A percentile compares a stretch with the other conserved stretches of the same genome.
These are phyloP conservation scores for Ophiocytium majus DNA, from an alignment of 352 stramenopile genomes.

Conservation along the genomic window DNA sequence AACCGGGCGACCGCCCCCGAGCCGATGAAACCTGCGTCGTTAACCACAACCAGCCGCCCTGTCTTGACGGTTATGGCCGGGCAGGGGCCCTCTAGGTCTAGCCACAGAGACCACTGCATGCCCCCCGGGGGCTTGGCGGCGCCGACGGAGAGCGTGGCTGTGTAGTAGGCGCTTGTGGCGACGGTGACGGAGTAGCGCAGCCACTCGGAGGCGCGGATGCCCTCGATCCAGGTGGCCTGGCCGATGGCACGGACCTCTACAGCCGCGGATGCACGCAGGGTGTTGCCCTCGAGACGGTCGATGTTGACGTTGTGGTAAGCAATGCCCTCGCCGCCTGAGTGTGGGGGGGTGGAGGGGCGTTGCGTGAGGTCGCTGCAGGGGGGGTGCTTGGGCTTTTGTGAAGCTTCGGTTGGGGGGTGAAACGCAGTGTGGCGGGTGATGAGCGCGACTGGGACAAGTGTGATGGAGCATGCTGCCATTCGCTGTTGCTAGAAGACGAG, in stretches of 20 bases:
- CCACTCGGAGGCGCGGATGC: not conserved
- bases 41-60: not conserved
- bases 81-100: not conserved
- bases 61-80: not conserved
- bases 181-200: not conserved
- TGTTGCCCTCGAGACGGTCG: not conserved
- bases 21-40: not conserved
- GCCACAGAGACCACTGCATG: not conserved
- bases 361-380: too few species aligned
- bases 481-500: too few species aligned
- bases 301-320: constrained; percentile 17
- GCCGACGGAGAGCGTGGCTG: not conserved
- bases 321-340: constrained; percentile 20
- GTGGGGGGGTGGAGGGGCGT: not conserved
- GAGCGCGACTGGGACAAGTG: too few species aligned
- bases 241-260: not conserved
- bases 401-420: too few species aligned
- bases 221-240: not conserved
- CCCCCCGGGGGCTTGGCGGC: not conserved
- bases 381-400: too few species aligned
- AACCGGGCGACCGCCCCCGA: not conserved
- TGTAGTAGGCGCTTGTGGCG: not conserved
- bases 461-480: too few species aligned
- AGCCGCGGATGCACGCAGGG: not conserved
- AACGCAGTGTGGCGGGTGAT: too few species aligned